Base-by-base conservation (phyloP, 768 basidiomycete species). In the Strobilomyces dryophilus region DNA sequence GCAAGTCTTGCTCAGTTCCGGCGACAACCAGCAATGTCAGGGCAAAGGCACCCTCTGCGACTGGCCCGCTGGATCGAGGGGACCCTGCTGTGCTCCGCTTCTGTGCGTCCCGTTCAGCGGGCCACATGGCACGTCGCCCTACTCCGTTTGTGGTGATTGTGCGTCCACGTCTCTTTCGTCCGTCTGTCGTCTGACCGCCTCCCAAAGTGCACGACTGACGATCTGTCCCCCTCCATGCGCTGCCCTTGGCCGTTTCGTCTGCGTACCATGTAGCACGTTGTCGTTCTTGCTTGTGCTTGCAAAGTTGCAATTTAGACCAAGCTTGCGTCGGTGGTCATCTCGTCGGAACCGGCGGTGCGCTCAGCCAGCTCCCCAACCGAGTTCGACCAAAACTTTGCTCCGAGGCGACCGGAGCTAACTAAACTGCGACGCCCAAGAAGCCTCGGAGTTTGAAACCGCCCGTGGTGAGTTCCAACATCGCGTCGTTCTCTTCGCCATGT, bases 51-150 rank as follows among this genome's bases (percentile, higher is more conserved):
- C 49, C 17, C 41, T 57, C 5, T 57, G 56, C 20, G 50, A 58
- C 54, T 55, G 50, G 54, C 50, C 54, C n/a, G 24, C 50, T 34
- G 58, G 58, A 24, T 36, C 58, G 24, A 59, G 52, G 21, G 58
- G 56, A 2, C 56, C 34, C 3, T 59, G 58, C 12, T 59, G 56
- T 7, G 9, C 48, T 27, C 56, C 56, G 3, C n/a, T 58, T 0
- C 4, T 59, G 17, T 59, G 58, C 8, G 44, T 59, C 2, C 49
- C 52, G 8, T n/a, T 58, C 37, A 51, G 53, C 29, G 11, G 37
- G 10, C 37, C 37, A 20, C 37, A 39, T 14, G 37, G 49, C 4
- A 37, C 14, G 8, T 11, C 54, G 0, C 60, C 60, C 0, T 60
- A 60, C 46, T 18, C 24, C n/a, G 31, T 61, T 9, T 61, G 60